phyloP scores from a whole-genome alignment of 805 yeast species.

The Saccharomycopsis amapae region DNA sequence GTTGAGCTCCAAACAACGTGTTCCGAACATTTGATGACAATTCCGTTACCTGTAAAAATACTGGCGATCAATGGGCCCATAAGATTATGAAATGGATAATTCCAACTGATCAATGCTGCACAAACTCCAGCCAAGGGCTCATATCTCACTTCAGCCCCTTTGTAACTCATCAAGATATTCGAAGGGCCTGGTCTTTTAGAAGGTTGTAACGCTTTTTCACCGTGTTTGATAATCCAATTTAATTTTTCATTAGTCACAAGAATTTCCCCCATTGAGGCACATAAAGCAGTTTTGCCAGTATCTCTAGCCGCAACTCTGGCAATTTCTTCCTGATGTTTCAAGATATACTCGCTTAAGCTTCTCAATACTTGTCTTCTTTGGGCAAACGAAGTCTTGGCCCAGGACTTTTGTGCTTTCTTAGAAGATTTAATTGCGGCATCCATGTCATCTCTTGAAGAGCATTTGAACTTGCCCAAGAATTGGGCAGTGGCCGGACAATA shows the following conservation, averaged over 20 bases:
- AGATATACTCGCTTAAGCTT: slow-evolving; percentile 63
- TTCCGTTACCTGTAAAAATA: slow-evolving; percentile 84
- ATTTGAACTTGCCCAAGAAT: slow-evolving; percentile 62
- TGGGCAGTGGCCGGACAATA: slow-evolving; percentile 98
- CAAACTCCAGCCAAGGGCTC: slow-evolving; percentile 79
- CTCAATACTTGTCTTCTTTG: slow-evolving; percentile 64
- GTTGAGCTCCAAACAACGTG: slow-evolving; percentile 92
- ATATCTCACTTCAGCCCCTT: slow-evolving; percentile 87
- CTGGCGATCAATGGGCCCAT: slow-evolving; percentile 90
- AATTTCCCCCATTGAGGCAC: slow-evolving; percentile 94
- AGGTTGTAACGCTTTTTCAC: slow-evolving; percentile 61
- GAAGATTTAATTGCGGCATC: slow-evolving; percentile 54
- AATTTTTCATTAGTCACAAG: slow-evolving; percentile 91
- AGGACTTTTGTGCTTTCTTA: slow-evolving; percentile 44
- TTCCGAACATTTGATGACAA: slow-evolving; percentile 90
- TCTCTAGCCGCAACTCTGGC: slow-evolving; percentile 95
- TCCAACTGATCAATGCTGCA: slow-evolving; percentile 92
- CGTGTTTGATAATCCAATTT: slow-evolving; percentile 83
- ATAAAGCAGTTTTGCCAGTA: slow-evolving; percentile 92
- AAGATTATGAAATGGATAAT: slow-evolving; percentile 91
- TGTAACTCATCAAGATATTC: slow-evolving; percentile 77
- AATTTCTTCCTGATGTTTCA: slow-evolving; percentile 76
- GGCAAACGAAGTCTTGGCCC: slow-evolving; percentile 48
- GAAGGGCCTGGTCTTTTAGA: slow-evolving; percentile 84
- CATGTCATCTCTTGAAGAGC: slow-evolving; percentile 62